phyloP scores from a whole-genome alignment of 768 basidiomycete genomes.

The Mycena galopus region DNA sequence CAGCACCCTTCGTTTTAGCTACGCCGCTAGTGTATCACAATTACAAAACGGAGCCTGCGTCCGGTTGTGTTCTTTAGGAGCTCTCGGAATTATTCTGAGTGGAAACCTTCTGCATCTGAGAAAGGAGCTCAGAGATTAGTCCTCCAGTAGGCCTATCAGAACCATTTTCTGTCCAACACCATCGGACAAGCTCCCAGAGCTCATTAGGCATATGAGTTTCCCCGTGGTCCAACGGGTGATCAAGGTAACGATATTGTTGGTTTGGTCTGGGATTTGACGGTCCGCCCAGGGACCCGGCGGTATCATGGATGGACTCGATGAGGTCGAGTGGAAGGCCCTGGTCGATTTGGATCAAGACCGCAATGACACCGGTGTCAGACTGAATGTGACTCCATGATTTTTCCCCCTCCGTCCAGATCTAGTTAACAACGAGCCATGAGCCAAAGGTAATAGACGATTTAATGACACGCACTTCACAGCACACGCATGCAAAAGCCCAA shows the following conservation, averaged over 20 bases:
- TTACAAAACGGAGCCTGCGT: no score
- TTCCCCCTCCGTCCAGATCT: background rate
- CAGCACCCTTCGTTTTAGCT: no score
- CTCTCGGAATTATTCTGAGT: no score
- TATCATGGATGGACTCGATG: background rate
- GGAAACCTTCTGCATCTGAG: background rate
- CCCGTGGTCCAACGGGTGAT: background rate
- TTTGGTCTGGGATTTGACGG: background rate
- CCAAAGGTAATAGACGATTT: no score
- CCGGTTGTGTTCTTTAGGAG: no score
- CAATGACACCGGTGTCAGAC: background rate
- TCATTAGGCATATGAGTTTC: background rate
- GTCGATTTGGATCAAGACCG: background rate
- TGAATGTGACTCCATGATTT: background rate
- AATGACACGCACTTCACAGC: background rate
- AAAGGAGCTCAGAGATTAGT: background rate
- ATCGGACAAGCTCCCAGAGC: background rate
- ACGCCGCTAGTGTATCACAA: no score
- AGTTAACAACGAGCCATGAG: background rate
- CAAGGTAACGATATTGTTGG: background rate
- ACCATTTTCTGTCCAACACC: background rate
- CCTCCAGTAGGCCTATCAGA: background rate
- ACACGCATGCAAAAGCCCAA: background rate
- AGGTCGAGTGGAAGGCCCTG: no score
- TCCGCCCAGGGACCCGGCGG: no score